Conservation (phyloP, 768 basidiomycete species). For the Boletus patriciae region DNA sequence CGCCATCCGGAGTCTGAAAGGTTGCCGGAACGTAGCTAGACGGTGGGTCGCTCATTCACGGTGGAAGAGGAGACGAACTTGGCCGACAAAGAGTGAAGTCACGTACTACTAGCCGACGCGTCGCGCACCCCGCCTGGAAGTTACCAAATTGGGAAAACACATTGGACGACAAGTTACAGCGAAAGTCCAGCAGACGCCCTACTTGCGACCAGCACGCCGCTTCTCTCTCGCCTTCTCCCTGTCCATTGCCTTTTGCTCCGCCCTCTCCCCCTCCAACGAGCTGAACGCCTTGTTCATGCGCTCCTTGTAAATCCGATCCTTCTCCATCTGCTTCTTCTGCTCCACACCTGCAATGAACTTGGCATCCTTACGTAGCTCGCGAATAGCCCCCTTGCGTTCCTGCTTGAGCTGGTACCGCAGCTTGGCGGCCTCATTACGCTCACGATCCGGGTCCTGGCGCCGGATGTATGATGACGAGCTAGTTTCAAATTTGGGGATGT, state of each 20-base stretch:
- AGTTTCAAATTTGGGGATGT: conserved; percentile 90
- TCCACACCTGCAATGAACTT: conserved; percentile 89
- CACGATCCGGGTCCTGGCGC: conserved; percentile 87
- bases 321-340: conserved; percentile 79
- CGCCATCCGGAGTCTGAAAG: conserved; percentile 32
- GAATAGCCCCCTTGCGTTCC: conserved; percentile 94
- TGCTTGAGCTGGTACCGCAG: conserved; percentile 88
- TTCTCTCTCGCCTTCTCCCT: conserved; percentile 78
- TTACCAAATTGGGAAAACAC: conserved; percentile 11
- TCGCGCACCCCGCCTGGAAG: not conserved
- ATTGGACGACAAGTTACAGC: not conserved
- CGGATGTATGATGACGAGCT: conserved; percentile 72
- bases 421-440: conserved; percentile 84
- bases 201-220: conserved; percentile 74
- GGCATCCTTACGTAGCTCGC: conserved; percentile 94
- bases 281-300: conserved; percentile 82
- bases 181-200: conserved; percentile 7
- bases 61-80: not conserved
- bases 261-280: conserved; percentile 81
- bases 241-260: conserved; percentile 93
- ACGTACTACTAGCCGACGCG: not conserved
- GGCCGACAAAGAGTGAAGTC: not conserved
- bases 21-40: conserved; percentile 31
- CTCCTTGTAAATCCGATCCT: conserved; percentile 77
- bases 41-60: conserved; percentile 26